Conservation (phyloP, 164 flowering plant genomes). For the Umbellularia californica region DNA sequence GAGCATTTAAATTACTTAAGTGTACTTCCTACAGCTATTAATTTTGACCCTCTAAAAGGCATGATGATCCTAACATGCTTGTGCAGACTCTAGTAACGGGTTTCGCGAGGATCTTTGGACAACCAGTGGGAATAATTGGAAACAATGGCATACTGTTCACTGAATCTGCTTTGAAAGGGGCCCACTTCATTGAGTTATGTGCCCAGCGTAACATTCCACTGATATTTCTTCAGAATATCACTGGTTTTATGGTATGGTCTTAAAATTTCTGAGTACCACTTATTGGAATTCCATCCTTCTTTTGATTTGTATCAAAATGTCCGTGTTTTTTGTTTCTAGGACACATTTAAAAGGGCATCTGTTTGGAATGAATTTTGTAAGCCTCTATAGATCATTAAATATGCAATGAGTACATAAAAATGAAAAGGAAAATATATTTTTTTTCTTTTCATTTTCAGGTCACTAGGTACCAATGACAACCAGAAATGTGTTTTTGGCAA, state of each 20-base stretch:
- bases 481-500: neutral
- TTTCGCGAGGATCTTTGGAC: constrained; percentile 83
- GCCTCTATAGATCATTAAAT: neutral
- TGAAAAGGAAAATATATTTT: too few relatives aligned
- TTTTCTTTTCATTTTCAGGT: neutral
- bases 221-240: constrained; percentile 94
- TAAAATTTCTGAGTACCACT: neutral
- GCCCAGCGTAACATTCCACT: constrained; percentile 92
- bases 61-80: constrained; percentile 8
- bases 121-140: constrained; percentile 90
- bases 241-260: constrained; percentile 86
- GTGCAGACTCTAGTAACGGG: constrained; percentile 98
- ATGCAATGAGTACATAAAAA: neutral
- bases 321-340: too few relatives aligned
- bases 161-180: constrained; percentile 96
- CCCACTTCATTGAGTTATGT: constrained; percentile 93
- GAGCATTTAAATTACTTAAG: constrained; percentile 28
- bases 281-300: neutral
- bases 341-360: neutral
- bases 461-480: neutral
- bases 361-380: neutral
- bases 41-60: neutral
- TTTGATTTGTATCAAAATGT: neutral
- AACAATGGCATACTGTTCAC: constrained; percentile 91
- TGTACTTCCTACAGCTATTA: neutral